A percentile compares a stretch with the other conserved stretches of the same genome.
Evolutionary conservation across 192 early-diverging fungal genomes (phyloP).

Genomic region (Coemansia sp.): DNA sequence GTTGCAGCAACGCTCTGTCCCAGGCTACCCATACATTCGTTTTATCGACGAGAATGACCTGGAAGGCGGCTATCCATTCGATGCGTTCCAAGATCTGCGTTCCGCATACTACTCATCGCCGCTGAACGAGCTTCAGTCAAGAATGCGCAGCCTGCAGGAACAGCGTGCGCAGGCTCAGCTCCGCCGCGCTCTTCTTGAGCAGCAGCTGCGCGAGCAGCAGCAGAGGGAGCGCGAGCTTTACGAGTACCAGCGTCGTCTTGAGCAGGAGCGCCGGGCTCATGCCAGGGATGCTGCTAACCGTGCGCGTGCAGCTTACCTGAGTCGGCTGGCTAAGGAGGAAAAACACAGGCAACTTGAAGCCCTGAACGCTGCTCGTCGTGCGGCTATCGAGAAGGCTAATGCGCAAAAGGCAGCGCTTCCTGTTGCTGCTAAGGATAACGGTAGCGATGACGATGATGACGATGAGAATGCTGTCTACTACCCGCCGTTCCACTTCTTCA

Average conservation of each 20-base stretch:
- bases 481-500: constrained; percentile 44
- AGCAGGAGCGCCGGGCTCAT: constrained; percentile 23
- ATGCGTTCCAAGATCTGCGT: constrained; percentile 46
- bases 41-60: constrained; percentile 39
- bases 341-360: constrained; percentile 10
- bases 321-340: constrained; percentile 19
- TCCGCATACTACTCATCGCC: constrained; percentile 31
- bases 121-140: constrained; percentile 24
- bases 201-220: constrained; percentile 24
- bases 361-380: not conserved
- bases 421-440: not conserved
- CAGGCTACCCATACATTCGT: constrained; percentile 42
- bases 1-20: constrained; percentile 20
- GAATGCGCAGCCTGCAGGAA: constrained; percentile 28
- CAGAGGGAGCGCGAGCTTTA: constrained; percentile 25
- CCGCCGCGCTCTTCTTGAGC: constrained; percentile 20
- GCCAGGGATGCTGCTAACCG: constrained; percentile 16
- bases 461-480: constrained; percentile 12
- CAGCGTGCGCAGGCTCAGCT: constrained; percentile 36
- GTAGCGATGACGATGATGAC: not conserved
- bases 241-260: constrained; percentile 22
- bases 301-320: constrained; percentile 22
- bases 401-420: not conserved
- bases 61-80: constrained; percentile 47
- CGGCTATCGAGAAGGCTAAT: not conserved